phyloP scores from a whole-genome alignment of 768 basidiomycete genomes.

The Rhizopogon vesiculosus region DNA sequence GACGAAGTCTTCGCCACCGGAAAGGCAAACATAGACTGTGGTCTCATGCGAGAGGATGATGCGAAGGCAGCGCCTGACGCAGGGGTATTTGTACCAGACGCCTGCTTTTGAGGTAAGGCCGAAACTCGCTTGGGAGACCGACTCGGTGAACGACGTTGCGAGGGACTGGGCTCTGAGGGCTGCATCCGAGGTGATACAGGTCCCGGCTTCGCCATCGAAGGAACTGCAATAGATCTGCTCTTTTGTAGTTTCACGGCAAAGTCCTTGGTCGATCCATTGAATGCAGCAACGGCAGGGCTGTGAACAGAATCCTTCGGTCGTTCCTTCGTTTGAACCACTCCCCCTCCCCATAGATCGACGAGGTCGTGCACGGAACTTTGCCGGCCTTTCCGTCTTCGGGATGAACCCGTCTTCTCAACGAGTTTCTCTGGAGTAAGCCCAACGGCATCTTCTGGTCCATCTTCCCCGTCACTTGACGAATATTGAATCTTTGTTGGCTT shows the following conservation, averaged over 20 bases:
- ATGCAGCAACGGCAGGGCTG: conserved; percentile 14
- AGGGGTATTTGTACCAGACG: conserved; percentile 21
- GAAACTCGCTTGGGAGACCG: conserved; percentile 24
- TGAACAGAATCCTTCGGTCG: conserved; percentile 27
- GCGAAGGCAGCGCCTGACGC: conserved; percentile 18
- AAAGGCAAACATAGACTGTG: conserved; percentile 79
- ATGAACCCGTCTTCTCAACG: conserved; percentile 17
- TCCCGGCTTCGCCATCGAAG: conserved; percentile 15
- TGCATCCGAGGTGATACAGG: conserved; percentile 20
- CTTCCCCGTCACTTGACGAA: conserved; percentile 59
- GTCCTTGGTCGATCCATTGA: conserved; percentile 10
- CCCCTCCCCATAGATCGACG: conserved; percentile 74
- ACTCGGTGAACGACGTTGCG: conserved; percentile 20
- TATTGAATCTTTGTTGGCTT: conserved; percentile 21
- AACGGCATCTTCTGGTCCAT: conserved; percentile 44
- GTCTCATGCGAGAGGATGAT: conserved; percentile 51
- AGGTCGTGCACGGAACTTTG: conserved; percentile 84
- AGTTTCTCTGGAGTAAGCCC: conserved; percentile 21
- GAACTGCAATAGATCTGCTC: conserved; percentile 13
- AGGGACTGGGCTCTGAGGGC: conserved; percentile 6
- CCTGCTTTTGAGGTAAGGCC: conserved; percentile 27
- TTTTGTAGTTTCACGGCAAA: conserved; percentile 12
- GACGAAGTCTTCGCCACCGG: conserved; percentile 40
- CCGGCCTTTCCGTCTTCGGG: conserved; percentile 42
- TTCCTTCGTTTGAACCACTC: conserved; percentile 37